Conservation (phyloP, 108 stramenopile species). For the Chaetoceros muelleri region DNA sequence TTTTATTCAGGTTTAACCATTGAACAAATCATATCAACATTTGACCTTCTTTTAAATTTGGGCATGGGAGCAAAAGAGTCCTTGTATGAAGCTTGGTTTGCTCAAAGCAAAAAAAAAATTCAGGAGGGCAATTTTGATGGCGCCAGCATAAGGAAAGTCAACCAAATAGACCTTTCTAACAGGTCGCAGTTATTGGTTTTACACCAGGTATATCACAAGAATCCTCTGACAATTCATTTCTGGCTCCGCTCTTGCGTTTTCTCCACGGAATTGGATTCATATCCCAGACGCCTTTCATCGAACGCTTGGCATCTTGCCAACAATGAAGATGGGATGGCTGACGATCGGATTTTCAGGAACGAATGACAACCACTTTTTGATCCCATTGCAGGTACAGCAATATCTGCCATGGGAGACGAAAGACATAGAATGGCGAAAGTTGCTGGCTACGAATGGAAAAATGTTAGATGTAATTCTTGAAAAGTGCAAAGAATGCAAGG, state of each 20-base stretch:
- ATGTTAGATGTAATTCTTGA: conserved; percentile 32
- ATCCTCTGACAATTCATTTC: conserved; percentile 29
- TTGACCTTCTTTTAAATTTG: conserved; percentile 13
- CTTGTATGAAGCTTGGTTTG: conserved; percentile 33
- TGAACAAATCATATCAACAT: conserved; percentile 16
- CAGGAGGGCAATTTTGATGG: conserved; percentile 1
- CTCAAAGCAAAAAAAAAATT: conserved; percentile 7
- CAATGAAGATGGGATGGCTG: conserved; percentile 9
- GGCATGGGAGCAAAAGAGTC: conserved; percentile 19
- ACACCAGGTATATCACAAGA: conserved; percentile 8
- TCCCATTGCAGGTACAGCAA: conserved; percentile 34
- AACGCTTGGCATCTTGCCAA: conserved; percentile 37
- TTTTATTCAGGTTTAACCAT: conserved; percentile 32
- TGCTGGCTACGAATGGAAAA: conserved; percentile 33
- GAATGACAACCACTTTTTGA: conserved; percentile 26
- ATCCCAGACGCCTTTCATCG: conserved; percentile 13
- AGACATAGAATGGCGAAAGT: conserved; percentile 8
- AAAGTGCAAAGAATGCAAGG: conserved; percentile 3
- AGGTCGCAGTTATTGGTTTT: conserved; percentile 14
- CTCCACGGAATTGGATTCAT: conserved; percentile 17
- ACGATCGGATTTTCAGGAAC: conserved; percentile 38
- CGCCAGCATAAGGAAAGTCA: conserved; percentile 11
- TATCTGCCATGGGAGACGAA: conserved; percentile 11
- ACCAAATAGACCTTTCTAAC: conserved; percentile 35
- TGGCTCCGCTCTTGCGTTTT: conserved; percentile 31